These are phyloP conservation scores for Aegilops longissima DNA, from an alignment of 176 grass and related monocot genomes.

Conservation along the genomic window DNA sequence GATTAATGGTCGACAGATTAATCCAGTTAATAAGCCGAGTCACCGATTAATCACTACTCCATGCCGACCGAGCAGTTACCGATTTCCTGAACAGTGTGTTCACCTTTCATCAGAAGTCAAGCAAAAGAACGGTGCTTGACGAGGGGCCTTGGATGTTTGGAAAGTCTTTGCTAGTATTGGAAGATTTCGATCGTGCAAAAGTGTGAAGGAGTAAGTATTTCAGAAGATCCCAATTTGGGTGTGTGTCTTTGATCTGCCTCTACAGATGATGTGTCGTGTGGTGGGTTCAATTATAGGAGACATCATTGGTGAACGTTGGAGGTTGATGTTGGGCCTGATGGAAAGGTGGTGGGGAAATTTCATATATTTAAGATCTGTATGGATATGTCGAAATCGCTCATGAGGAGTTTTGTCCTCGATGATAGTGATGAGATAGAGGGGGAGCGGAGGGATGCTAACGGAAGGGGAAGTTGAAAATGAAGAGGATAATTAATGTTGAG, in stretches of 20 bases:
- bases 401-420: background rate
- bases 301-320: background rate
- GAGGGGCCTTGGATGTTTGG: background rate
- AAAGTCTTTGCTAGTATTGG: background rate
- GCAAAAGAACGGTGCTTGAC: background rate
- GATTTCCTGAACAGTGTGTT: background rate
- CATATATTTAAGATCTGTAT: background rate
- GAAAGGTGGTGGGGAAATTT: background rate
- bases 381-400: background rate
- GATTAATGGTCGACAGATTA: no score
- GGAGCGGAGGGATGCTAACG: background rate
- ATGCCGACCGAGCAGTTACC: no score
- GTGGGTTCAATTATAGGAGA: background rate
- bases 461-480: no score
- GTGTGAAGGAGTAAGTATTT: background rate
- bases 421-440: no score
- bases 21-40: no score
- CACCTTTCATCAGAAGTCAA: background rate
- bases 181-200: background rate
- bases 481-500: background rate
- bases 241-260: background rate
- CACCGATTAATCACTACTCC: no score
- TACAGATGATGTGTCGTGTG: background rate
- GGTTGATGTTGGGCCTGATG: background rate
- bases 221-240: background rate